These are phyloP conservation scores for Colletotrichum musae DNA, from an alignment of 2,329 filamentous ascomycete species.

Conservation along the genomic window DNA sequence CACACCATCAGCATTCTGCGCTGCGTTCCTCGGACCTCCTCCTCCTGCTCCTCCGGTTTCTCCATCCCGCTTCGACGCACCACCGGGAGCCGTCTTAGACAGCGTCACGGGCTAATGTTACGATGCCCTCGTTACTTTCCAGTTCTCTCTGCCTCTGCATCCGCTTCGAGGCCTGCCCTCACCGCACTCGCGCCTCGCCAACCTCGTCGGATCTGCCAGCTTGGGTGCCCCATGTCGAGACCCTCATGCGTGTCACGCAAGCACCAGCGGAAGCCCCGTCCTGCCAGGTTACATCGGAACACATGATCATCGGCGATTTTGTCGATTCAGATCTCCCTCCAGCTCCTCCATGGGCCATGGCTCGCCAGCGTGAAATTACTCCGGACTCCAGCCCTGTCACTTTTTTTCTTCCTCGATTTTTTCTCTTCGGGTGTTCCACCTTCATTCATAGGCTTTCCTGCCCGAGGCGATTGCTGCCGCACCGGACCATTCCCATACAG, in stretches of 20 bases:
- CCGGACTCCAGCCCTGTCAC: slow-evolving; percentile 4
- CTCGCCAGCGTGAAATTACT: slow-evolving; percentile 2
- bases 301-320: slow-evolving; percentile 34
- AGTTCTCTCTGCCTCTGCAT: not conserved
- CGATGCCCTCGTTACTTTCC: not conserved
- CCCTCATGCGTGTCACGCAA: slow-evolving; percentile 26
- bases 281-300: slow-evolving; percentile 32
- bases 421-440: too few species aligned
- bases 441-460: too few species aligned
- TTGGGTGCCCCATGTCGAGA: slow-evolving; percentile 29
- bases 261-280: slow-evolving; percentile 24
- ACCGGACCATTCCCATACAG: too few species aligned
- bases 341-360: slow-evolving; percentile 2
- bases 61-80: slow-evolving; percentile 16
- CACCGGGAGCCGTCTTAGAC: slow-evolving; percentile 12
- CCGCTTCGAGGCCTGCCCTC: not conserved
- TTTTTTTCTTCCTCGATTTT: too few species aligned
- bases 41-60: not conserved
- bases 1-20: not conserved
- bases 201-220: slow-evolving; percentile 1
- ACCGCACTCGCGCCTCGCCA: slow-evolving; percentile 1
- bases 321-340: slow-evolving; percentile 24
- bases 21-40: slow-evolving; percentile 6
- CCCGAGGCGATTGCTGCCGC: too few species aligned
- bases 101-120: too few species aligned